Evolutionary conservation across 2,329 filamentous ascomycete species (phyloP).

Genomic region (Knoxdaviesia capensis): DNA sequence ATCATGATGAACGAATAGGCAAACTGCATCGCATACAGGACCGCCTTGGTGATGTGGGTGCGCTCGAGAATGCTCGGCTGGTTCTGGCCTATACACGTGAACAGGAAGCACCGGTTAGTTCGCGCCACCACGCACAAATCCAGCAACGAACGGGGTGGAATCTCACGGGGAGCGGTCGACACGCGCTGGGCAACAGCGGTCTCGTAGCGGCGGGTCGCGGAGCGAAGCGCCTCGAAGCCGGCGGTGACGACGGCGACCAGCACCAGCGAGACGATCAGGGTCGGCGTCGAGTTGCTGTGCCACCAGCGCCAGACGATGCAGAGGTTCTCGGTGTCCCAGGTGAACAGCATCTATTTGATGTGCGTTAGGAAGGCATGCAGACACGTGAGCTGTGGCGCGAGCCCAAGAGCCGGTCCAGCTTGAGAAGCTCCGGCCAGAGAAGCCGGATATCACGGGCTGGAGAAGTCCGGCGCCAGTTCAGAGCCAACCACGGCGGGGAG

Average conservation of each 20-base stretch:
- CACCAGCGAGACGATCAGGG: constrained; percentile 64
- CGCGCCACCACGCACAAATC: background rate
- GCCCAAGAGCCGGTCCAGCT: background rate
- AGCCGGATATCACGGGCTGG: background rate
- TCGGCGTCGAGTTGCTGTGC: constrained; percentile 57
- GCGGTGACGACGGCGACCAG: constrained; percentile 66
- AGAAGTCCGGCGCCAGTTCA: too few species aligned
- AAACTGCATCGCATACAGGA: constrained; percentile 78
- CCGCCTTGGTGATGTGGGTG: constrained; percentile 59
- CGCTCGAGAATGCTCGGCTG: constrained; percentile 40
- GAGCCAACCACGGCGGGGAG: too few species aligned
- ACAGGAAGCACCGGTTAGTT: constrained; percentile 14
- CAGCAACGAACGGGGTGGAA: background rate
- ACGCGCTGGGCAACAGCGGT: constrained; percentile 24
- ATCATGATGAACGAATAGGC: constrained; percentile 99
- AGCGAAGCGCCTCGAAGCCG: constrained; percentile 82
- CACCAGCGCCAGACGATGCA: constrained; percentile 91
- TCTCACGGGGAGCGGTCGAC: constrained; percentile 35
- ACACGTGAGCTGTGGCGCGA: background rate
- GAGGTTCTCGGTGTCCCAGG: constrained; percentile 80
- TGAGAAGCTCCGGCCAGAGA: background rate
- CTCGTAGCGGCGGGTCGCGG: constrained; percentile 61
- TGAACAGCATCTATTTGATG: constrained; percentile 72
- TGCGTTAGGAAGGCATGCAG: background rate
- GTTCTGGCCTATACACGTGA: constrained; percentile 54